Evolutionary conservation across 139 green algal genomes (phyloP).

Genomic region (Chlamydomonas sphaeroides): DNA sequence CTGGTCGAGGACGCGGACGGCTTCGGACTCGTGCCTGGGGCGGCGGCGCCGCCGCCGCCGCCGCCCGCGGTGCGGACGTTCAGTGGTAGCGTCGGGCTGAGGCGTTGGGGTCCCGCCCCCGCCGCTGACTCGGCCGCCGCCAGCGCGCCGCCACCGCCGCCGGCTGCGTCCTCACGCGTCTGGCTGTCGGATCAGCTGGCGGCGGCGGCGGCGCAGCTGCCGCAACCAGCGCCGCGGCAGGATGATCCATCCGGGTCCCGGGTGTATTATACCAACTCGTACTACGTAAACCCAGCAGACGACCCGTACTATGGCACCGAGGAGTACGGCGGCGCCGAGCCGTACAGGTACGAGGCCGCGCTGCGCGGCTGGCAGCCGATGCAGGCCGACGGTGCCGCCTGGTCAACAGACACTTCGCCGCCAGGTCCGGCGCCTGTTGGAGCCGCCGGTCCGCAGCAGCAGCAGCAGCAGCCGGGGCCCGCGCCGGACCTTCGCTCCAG

Average conservation of each 20-base stretch:
- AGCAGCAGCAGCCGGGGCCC: too few relatives aligned
- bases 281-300: background rate
- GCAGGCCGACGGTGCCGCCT: too few relatives aligned
- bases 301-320: slow-evolving; percentile 14
- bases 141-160: background rate
- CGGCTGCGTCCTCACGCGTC: too few relatives aligned
- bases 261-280: background rate
- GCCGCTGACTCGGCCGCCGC: background rate
- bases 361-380: too few relatives aligned
- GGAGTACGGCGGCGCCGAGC: slow-evolving; percentile 2
- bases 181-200: too few relatives aligned
- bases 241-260: too few relatives aligned
- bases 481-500: background rate
- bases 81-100: background rate
- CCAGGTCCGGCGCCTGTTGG: too few relatives aligned
- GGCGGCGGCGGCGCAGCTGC: background rate
- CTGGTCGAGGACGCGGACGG: slow-evolving; percentile 23
- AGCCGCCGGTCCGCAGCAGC: too few relatives aligned
- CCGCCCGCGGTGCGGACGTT: background rate
- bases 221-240: too few relatives aligned
- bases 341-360: too few relatives aligned
- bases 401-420: too few relatives aligned
- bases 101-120: background rate
- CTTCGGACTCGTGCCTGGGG: slow-evolving; percentile 19
- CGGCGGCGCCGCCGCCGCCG: background rate